Percentiles rank a stretch among this genome's conserved stretches.
Evolutionary conservation across 352 stramenopile genomes (phyloP).

Genomic region (Globisporangium acanthophoron): DNA sequence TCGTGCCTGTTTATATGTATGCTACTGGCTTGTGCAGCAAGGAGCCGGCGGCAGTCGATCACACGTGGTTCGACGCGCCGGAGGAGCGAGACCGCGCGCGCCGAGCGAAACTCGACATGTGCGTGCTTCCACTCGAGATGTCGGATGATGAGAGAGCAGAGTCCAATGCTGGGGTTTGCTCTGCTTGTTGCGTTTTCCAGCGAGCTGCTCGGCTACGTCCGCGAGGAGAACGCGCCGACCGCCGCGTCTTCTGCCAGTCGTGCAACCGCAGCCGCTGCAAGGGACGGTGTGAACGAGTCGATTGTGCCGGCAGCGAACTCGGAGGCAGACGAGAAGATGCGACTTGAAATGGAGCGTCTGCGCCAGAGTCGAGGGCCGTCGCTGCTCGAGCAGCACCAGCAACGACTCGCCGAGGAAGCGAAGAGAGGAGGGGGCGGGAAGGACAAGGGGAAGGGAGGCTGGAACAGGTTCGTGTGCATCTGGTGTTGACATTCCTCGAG

Average conservation of each 20-base stretch:
- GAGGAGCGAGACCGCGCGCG: slow-evolving; percentile 75
- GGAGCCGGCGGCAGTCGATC: slow-evolving; percentile 66
- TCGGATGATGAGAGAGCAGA: not conserved
- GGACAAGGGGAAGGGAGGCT: slow-evolving; percentile 21
- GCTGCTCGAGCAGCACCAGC: slow-evolving; percentile 73
- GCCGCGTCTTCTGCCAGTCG: slow-evolving; percentile 12
- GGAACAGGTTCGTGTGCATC: slow-evolving; percentile 47
- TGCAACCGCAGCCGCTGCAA: slow-evolving; percentile 6
- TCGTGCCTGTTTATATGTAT: not conserved
- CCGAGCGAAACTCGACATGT: slow-evolving; percentile 82
- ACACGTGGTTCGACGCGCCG: slow-evolving; percentile 78
- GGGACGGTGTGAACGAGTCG: slow-evolving; percentile 43
- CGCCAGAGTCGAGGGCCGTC: slow-evolving; percentile 57
- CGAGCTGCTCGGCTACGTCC: slow-evolving; percentile 77
- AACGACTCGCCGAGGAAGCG: slow-evolving; percentile 49
- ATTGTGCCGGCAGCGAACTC: slow-evolving; percentile 65
- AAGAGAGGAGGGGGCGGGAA: slow-evolving; percentile 15
- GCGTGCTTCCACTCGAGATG: slow-evolving; percentile 5
- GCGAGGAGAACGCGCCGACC: slow-evolving; percentile 56
- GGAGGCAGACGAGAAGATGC: slow-evolving; percentile 60
- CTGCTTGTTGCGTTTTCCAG: slow-evolving; percentile 16
- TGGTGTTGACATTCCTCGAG: not conserved
- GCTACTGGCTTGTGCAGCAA: slow-evolving; percentile 34
- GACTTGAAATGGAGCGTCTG: slow-evolving; percentile 60
- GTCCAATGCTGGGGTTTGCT: no score